Conservation (phyloP, 2,329 filamentous ascomycete genomes). For the Arthroderma sp. region DNA sequence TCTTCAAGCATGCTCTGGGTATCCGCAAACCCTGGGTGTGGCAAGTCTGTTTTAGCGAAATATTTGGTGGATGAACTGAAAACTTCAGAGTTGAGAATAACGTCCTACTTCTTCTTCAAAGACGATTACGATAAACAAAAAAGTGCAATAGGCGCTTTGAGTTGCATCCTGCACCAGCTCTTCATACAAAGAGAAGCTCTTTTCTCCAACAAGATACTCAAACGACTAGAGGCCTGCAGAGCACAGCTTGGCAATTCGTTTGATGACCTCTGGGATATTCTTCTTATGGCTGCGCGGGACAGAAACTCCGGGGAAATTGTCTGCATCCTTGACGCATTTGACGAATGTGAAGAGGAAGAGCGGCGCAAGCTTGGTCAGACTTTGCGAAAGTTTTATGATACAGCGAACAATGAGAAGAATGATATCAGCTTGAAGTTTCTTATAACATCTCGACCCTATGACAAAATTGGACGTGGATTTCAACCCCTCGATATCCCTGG, state of each 20-base stretch:
- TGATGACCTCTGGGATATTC: slow-evolving; percentile 20
- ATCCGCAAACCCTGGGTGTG: slow-evolving; percentile 33
- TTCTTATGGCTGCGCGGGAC: slow-evolving; percentile 11
- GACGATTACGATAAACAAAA: slow-evolving; percentile 28
- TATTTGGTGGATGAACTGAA: slow-evolving; percentile 23
- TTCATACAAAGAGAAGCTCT: slow-evolving; percentile 16
- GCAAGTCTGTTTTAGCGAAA: slow-evolving; percentile 32
- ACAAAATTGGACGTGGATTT: slow-evolving; percentile 11
- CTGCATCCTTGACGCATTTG: slow-evolving; percentile 31
- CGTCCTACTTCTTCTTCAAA: slow-evolving; percentile 36
- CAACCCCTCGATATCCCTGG: slow-evolving; percentile 1
- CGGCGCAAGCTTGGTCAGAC: slow-evolving; percentile 12
- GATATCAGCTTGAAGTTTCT: slow-evolving; percentile 24
- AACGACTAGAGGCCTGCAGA: slow-evolving; percentile 12
- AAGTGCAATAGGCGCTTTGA: slow-evolving; percentile 18
- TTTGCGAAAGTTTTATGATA: slow-evolving; percentile 6
- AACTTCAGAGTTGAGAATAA: slow-evolving; percentile 9
- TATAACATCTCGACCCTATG: slow-evolving; percentile 16
- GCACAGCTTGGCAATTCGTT: slow-evolving; percentile 14
- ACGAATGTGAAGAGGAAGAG: slow-evolving; percentile 24
- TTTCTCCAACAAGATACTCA: slow-evolving; percentile 9
- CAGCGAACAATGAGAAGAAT: slow-evolving; percentile 13
- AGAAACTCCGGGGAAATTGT: slow-evolving; percentile 15
- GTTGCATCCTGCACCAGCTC: slow-evolving; percentile 28
- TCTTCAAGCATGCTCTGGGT: slow-evolving; percentile 21